A percentile compares a stretch with the other conserved stretches of the same genome.
phyloP scores from a whole-genome alignment of 1,284 basidiomycete species.

The Coniophora puteana region DNA sequence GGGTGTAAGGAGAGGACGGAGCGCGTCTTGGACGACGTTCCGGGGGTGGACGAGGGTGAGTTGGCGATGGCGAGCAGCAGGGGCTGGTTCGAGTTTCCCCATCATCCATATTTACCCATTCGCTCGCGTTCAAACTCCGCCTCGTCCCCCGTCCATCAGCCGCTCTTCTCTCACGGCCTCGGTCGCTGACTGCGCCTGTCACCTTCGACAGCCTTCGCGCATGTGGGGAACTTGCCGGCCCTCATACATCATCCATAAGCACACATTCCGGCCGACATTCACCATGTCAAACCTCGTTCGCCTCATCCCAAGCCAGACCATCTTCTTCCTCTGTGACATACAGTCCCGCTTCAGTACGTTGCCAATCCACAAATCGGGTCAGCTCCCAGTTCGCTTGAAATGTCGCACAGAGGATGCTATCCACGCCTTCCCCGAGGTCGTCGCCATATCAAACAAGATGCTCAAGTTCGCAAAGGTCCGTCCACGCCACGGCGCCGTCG shows the following conservation, averaged over 20 bases:
- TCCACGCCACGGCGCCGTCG: background rate
- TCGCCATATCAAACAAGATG: conserved; percentile 70
- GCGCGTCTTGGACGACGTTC: conserved; percentile 21
- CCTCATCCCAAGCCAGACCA: conserved; percentile 44
- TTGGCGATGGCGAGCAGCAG: conserved; percentile 28
- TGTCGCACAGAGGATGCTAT: conserved; percentile 45
- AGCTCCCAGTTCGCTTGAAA: no score
- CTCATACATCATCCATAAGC: background rate
- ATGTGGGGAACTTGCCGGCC: background rate
- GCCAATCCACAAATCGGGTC: no score
- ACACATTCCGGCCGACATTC: no score
- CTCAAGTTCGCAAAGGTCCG: conserved; percentile 70
- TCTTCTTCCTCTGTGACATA: conserved; percentile 80
- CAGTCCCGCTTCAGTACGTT: conserved; percentile 74
- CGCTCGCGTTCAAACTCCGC: conserved; percentile 22
- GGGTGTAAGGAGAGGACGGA: conserved; percentile 34
- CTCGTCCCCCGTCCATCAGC: background rate
- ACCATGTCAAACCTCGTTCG: conserved; percentile 30
- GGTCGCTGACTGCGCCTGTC: no score
- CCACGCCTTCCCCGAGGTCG: conserved; percentile 67
- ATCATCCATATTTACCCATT: conserved; percentile 7
- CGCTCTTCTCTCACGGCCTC: background rate
- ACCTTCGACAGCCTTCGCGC: no score
- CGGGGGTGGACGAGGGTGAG: conserved; percentile 10
- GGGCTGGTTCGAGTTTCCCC: conserved; percentile 17